Conservation (phyloP, 169 alveolate species). For the Plasmodium gonderi region DNA sequence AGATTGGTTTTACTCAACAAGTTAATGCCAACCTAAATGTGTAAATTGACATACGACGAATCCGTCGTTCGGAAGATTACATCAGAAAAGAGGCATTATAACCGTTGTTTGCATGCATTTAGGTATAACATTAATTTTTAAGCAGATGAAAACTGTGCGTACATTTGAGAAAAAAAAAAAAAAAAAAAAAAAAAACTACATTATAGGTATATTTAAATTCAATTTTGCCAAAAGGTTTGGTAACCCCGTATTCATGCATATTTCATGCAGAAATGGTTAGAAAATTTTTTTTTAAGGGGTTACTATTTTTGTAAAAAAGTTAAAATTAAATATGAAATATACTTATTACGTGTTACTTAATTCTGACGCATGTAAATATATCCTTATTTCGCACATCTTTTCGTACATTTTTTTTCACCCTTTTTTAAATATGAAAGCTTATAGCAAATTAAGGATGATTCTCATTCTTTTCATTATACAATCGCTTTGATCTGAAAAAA, state of each 20-base stretch:
- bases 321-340: neutral
- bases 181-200: neutral
- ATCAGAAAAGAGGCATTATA: neutral
- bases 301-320: neutral
- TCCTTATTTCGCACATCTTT: neutral
- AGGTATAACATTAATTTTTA: neutral
- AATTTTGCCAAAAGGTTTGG: neutral
- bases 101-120: neutral
- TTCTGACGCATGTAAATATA: neutral
- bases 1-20: no score
- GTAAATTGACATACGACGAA: neutral
- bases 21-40: no score
- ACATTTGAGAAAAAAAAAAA: neutral
- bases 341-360: neutral
- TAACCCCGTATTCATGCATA: neutral
- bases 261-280: neutral
- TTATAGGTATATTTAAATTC: neutral
- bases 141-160: neutral
- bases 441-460: no score
- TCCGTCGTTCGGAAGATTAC: neutral
- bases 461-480: no score
- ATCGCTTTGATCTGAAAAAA: no score
- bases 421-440: no score
- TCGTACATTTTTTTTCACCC: neutral
- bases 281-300: neutral